Percentiles rank a stretch among this genome's conserved stretches.
These are phyloP conservation scores for Purpureocillium lavendulum DNA, from an alignment of 2,329 filamentous ascomycete species.

Conservation along the genomic window DNA sequence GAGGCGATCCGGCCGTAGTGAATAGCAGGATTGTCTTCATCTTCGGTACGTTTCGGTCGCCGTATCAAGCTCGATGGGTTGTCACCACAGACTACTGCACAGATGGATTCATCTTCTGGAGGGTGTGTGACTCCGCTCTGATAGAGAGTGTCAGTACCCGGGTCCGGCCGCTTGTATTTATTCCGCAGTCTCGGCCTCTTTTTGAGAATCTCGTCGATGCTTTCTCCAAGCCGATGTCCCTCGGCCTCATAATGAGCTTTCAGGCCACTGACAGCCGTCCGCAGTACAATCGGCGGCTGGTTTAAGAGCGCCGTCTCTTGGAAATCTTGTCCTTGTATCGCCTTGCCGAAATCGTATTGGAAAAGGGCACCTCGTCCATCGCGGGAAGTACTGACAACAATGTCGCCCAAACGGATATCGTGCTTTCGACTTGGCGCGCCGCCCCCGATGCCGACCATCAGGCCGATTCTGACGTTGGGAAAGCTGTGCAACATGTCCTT, in stretches of 20 bases:
- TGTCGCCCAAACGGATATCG: slow-evolving; percentile 21
- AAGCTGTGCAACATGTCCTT: slow-evolving; percentile 18
- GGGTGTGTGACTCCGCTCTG: too few relatives aligned
- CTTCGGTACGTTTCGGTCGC: neutral
- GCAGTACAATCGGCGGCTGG: too few relatives aligned
- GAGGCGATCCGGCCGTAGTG: neutral
- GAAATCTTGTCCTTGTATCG: slow-evolving; percentile 6
- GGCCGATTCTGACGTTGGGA: slow-evolving; percentile 15
- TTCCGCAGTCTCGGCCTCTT: too few relatives aligned
- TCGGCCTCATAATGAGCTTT: too few relatives aligned
- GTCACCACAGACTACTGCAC: slow-evolving; percentile 3
- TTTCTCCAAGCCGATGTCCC: too few relatives aligned
- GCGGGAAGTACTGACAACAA: slow-evolving; percentile 10
- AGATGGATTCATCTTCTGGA: too few relatives aligned
- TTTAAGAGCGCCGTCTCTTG: neutral
- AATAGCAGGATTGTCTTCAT: neutral
- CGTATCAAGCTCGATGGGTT: neutral
- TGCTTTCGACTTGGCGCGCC: slow-evolving; percentile 20
- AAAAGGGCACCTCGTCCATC: slow-evolving; percentile 7
- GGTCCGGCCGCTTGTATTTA: too few relatives aligned
- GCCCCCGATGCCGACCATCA: slow-evolving; percentile 10
- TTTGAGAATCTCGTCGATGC: too few relatives aligned
- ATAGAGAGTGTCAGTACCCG: too few relatives aligned
- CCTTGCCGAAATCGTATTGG: slow-evolving; percentile 15
- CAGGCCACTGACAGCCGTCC: too few relatives aligned